Conservation (phyloP, 164 flowering plant genomes). For the Aristolochia californica region DNA sequence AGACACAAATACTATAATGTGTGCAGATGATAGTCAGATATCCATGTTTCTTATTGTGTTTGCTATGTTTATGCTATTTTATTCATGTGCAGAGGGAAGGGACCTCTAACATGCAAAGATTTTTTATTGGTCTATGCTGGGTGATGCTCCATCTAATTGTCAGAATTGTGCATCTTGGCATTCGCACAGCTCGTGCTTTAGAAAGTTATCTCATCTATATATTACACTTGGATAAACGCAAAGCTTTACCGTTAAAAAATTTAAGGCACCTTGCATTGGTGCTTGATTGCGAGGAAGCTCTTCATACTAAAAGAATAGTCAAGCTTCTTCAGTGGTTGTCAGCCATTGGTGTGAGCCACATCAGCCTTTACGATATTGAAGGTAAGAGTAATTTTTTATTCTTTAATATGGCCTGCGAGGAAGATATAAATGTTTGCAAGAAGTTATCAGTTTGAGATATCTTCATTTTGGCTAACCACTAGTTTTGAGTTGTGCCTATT, state of each 20-base stretch:
- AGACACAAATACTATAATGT: too few relatives aligned
- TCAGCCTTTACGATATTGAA: constrained; percentile 72
- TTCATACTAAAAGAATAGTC: constrained; percentile 32
- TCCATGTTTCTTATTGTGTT: neutral
- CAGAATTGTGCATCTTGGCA: constrained; percentile 26
- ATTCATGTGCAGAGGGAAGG: constrained; percentile 4
- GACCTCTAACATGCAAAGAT: constrained; percentile 13
- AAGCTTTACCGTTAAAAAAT: constrained; percentile 29
- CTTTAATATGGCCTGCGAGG: too few relatives aligned
- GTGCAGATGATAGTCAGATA: too few relatives aligned
- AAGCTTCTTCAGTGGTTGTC: constrained; percentile 60
- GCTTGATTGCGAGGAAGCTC: constrained; percentile 81
- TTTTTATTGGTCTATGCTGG: constrained; percentile 40
- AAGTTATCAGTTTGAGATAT: neutral
- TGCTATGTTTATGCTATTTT: neutral
- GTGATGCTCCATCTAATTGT: constrained; percentile 39
- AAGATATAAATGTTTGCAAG: too few relatives aligned
- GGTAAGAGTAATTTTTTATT: too few relatives aligned
- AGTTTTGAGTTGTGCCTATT: neutral
- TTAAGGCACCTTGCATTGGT: constrained; percentile 68
- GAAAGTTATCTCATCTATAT: constrained; percentile 48
- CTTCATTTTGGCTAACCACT: neutral
- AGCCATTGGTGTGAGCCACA: constrained; percentile 48
- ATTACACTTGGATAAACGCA: constrained; percentile 32
- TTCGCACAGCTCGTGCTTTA: constrained; percentile 16